Conservation (phyloP, 768 basidiomycete species). For the Rhodotorula toruloides region DNA sequence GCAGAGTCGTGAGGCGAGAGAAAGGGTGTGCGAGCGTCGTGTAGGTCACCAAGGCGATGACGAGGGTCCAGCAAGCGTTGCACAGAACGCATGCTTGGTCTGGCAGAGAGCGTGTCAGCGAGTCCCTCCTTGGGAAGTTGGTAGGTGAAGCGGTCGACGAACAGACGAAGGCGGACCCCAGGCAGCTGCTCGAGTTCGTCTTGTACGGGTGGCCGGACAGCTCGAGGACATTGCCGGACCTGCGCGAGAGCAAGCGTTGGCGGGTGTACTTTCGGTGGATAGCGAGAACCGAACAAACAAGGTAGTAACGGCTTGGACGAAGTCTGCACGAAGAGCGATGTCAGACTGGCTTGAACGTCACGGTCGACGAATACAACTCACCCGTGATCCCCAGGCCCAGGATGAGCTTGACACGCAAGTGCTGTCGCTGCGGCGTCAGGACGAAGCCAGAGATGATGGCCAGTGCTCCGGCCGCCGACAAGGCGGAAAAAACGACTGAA, state of each 20-base stretch:
- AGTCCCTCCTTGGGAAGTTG: too few species aligned
- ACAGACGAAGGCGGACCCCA: slow-evolving; percentile 14
- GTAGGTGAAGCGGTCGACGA: neutral
- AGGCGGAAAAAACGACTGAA: neutral
- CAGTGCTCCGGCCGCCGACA: slow-evolving; percentile 1
- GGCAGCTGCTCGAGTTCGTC: slow-evolving; percentile 1
- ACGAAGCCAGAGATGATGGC: slow-evolving; percentile 3
- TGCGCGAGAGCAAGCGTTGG: neutral
- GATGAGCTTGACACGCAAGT: slow-evolving; percentile 18
- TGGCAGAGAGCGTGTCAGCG: neutral
- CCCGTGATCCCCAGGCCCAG: slow-evolving; percentile 12
- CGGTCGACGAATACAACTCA: neutral
- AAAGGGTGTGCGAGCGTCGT: slow-evolving; percentile 21
- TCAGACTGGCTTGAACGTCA: neutral
- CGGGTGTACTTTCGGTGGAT: neutral
- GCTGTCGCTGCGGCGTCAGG: neutral
- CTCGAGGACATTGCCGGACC: neutral
- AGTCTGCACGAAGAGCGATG: neutral
- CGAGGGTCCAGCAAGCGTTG: slow-evolving; percentile 26
- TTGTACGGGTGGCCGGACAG: neutral
- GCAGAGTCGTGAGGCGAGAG: neutral
- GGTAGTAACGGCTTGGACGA: slow-evolving; percentile 14
- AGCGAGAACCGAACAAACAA: neutral
- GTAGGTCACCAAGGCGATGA: slow-evolving; percentile 25
- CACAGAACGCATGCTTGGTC: slow-evolving; percentile 26